A percentile compares a stretch with the other conserved stretches of the same genome.
Evolutionary conservation across 306 rosid species (phyloP).

Genomic region (Cucurbita pepo): DNA sequence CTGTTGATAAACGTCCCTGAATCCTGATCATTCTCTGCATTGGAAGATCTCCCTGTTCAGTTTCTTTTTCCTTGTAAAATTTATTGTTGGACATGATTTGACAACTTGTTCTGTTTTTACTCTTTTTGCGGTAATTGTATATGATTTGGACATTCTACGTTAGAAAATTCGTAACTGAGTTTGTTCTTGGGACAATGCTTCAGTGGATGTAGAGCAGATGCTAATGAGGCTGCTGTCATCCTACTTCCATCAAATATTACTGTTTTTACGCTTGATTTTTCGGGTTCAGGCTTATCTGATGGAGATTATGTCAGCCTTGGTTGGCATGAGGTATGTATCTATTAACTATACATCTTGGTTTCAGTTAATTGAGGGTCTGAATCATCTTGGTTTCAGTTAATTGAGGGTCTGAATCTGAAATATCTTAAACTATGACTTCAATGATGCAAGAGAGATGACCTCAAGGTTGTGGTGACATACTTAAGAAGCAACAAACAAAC

Average conservation of each 20-base stretch:
- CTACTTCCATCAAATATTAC: constrained; percentile 93
- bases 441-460: constrained; percentile 69
- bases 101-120: neutral
- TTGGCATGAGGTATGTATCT: constrained; percentile 79
- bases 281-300: constrained; percentile 93
- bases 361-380: constrained; percentile 5
- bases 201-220: constrained; percentile 99
- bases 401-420: constrained; percentile 10
- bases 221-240: constrained; percentile 83
- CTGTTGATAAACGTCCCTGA: neutral
- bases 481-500: constrained; percentile 69
- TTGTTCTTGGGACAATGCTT: constrained; percentile 20
- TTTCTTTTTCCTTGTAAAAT: neutral
- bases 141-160: neutral
- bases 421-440: constrained; percentile 11
- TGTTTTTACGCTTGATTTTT: constrained; percentile 93
- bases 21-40: neutral
- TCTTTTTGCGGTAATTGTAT: neutral
- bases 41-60: neutral
- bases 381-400: constrained; percentile 10
- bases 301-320: constrained; percentile 98
- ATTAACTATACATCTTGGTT: constrained; percentile 11
- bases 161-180: neutral
- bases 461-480: constrained; percentile 66
- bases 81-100: neutral